Conservation (phyloP, 2,329 filamentous ascomycete species). For the Pseudocercospora vitis region DNA sequence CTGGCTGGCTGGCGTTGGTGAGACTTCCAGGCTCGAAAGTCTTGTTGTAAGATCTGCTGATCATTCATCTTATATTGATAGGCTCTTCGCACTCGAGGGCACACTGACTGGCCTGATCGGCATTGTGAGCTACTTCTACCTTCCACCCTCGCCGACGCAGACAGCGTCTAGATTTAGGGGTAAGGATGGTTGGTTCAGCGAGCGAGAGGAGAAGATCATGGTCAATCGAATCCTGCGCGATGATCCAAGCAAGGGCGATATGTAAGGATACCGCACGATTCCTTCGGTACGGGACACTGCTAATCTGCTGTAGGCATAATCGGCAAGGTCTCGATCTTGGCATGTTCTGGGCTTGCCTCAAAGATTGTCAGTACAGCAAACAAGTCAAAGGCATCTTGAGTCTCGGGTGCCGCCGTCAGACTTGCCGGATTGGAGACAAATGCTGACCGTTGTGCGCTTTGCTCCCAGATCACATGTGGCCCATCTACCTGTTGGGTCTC, state of each 20-base stretch:
- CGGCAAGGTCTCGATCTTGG: slow-evolving; percentile 50
- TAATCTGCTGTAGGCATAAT: slow-evolving; percentile 54
- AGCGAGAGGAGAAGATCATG: slow-evolving; percentile 62
- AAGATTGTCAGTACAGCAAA: slow-evolving; percentile 57
- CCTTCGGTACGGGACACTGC: slow-evolving; percentile 46
- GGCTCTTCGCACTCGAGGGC: slow-evolving; percentile 60
- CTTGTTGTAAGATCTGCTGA: slow-evolving; percentile 54
- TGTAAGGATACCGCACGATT: slow-evolving; percentile 52
- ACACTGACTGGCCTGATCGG: slow-evolving; percentile 56
- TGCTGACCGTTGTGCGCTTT: too few relatives aligned
- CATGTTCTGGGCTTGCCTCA: slow-evolving; percentile 54
- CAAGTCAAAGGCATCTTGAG: too few relatives aligned
- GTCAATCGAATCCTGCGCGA: slow-evolving; percentile 64
- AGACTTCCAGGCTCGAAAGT: slow-evolving; percentile 32
- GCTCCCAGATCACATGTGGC: too few relatives aligned
- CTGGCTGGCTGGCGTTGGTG: slow-evolving; percentile 50
- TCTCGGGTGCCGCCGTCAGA: too few relatives aligned
- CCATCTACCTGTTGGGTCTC: slow-evolving; percentile 53
- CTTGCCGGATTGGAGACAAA: too few relatives aligned
- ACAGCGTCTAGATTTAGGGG: slow-evolving; percentile 63
- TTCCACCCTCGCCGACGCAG: slow-evolving; percentile 61
- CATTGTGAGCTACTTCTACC: slow-evolving; percentile 54
- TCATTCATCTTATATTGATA: slow-evolving; percentile 47
- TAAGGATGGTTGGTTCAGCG: slow-evolving; percentile 61
- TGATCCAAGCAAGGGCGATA: slow-evolving; percentile 58